Percentiles rank a stretch among this genome's conserved stretches.
These are phyloP conservation scores for Sarocladium oryzae DNA, from an alignment of 2,329 filamentous ascomycete species.

Conservation along the genomic window DNA sequence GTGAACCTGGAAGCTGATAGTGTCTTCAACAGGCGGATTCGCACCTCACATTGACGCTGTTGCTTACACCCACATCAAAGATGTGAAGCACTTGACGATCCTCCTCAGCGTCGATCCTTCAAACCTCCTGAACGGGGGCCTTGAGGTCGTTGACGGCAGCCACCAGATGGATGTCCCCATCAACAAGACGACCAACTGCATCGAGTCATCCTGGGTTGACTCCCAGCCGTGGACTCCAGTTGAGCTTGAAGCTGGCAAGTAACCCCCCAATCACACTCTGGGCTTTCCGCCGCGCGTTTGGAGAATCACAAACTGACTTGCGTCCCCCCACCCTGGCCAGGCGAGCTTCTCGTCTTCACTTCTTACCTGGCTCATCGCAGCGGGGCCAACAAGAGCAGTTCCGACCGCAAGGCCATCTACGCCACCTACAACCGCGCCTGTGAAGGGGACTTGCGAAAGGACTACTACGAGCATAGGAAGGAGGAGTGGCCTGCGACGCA, in stretches of 20 bases:
- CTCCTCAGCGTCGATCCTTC: constrained; percentile 15
- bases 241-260: constrained; percentile 14
- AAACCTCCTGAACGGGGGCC: constrained; percentile 14
- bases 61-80: constrained; percentile 16
- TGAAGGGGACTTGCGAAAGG: constrained; percentile 15
- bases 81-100: constrained; percentile 16
- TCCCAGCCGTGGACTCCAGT: constrained; percentile 14
- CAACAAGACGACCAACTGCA: constrained; percentile 14
- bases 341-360: constrained; percentile 15
- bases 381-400: constrained; percentile 13
- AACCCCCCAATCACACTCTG: no score
- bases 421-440: constrained; percentile 16
- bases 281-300: no score
- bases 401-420: constrained; percentile 15
- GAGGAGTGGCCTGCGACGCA: constrained; percentile 15
- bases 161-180: constrained; percentile 14
- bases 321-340: constrained; percentile 4
- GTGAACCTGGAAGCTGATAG: background rate
- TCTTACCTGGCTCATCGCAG: constrained; percentile 16
- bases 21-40: constrained; percentile 13
- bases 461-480: constrained; percentile 16
- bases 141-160: constrained; percentile 14
- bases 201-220: constrained; percentile 12
- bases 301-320: no score
- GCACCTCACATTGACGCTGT: constrained; percentile 18